Conservation (phyloP, 805 yeast species). For the Metschnikowia proteae region DNA sequence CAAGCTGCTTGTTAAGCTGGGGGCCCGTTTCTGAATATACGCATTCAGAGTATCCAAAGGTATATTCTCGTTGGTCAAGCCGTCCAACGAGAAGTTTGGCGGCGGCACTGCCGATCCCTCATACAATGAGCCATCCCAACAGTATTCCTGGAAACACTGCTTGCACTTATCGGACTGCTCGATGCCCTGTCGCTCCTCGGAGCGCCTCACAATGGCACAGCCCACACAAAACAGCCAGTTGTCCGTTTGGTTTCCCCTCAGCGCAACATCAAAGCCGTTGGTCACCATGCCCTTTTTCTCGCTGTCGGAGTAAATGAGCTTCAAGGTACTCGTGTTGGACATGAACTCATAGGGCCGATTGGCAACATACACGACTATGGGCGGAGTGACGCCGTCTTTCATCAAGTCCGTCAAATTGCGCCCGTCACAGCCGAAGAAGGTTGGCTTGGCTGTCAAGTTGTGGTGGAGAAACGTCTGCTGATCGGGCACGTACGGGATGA, state of each 20-base stretch:
- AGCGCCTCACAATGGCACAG: slow-evolving; percentile 28
- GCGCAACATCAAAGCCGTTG: slow-evolving; percentile 71
- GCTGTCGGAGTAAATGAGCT: slow-evolving; percentile 55
- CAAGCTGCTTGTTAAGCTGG: background rate
- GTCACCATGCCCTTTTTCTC: slow-evolving; percentile 58
- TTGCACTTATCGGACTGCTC: slow-evolving; percentile 25
- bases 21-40: slow-evolving; percentile 6
- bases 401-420: slow-evolving; percentile 53
- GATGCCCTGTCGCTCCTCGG: slow-evolving; percentile 22
- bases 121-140: slow-evolving; percentile 25
- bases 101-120: slow-evolving; percentile 19
- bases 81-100: slow-evolving; percentile 27
- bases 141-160: slow-evolving; percentile 23
- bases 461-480: slow-evolving; percentile 51
- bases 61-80: slow-evolving; percentile 27
- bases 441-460: slow-evolving; percentile 65
- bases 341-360: slow-evolving; percentile 62
- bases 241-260: slow-evolving; percentile 22
- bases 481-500: slow-evolving; percentile 82
- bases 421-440: slow-evolving; percentile 81
- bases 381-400: slow-evolving; percentile 49
- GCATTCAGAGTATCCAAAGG: slow-evolving; percentile 11
- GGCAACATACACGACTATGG: slow-evolving; percentile 74
- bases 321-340: slow-evolving; percentile 71
- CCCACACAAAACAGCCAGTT: slow-evolving; percentile 28